Percentiles rank a stretch among this genome's conserved stretches.
These are phyloP conservation scores for Russula sp. DNA, from an alignment of 768 basidiomycete species.

Conservation along the genomic window DNA sequence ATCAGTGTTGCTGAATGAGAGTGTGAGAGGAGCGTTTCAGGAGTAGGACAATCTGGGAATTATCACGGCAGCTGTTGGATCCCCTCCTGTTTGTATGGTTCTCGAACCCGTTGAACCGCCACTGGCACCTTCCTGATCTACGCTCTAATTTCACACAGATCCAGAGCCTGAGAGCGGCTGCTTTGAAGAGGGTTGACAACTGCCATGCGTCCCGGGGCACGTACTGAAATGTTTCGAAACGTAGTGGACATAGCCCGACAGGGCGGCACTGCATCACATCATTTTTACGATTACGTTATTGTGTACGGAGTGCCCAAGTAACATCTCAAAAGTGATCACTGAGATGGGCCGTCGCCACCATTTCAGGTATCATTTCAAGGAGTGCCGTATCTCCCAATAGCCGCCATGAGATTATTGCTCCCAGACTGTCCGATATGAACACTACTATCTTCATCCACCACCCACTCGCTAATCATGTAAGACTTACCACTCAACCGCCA, in stretches of 20 bases:
- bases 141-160: not conserved
- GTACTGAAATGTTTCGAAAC: constrained; percentile 7
- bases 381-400: not conserved
- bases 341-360: not conserved
- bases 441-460: not conserved
- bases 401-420: not conserved
- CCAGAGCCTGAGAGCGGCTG: not conserved
- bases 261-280: not conserved
- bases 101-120: constrained; percentile 9
- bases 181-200: not conserved
- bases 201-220: constrained; percentile 5
- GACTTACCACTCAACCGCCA: no score
- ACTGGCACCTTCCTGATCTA: constrained; percentile 7
- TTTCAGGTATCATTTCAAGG: no score
- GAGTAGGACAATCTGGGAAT: not conserved
- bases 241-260: not conserved
- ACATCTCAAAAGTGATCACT: not conserved
- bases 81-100: not conserved
- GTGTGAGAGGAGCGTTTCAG: not conserved
- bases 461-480: not conserved
- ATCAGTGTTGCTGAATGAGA: not conserved
- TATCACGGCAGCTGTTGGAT: not conserved
- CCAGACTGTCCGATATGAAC: not conserved
- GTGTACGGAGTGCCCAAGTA: not conserved
- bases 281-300: not conserved